phyloP scores from a whole-genome alignment of 441 rosid species.

The Syzygium malaccense region DNA sequence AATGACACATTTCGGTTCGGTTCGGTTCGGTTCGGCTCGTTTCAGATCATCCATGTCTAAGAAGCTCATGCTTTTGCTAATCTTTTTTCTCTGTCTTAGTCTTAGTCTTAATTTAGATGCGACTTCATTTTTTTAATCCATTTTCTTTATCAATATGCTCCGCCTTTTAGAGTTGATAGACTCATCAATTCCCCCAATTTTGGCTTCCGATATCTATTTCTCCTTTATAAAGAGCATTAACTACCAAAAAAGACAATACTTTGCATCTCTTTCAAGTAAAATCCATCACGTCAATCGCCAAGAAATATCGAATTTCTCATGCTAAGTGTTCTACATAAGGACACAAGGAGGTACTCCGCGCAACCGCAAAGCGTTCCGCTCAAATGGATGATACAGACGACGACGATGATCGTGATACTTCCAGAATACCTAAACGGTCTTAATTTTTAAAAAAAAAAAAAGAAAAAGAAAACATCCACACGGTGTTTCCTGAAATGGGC shows the following conservation, averaged over 20 bases:
- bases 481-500: neutral
- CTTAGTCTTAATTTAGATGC: neutral
- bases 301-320: neutral
- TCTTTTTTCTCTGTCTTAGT: neutral
- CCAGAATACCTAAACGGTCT: too few species aligned
- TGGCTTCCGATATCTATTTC: neutral
- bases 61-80: neutral
- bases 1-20: too few species aligned
- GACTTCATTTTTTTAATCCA: neutral
- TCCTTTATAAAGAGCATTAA: neutral
- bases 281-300: neutral
- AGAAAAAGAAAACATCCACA: accelerated
- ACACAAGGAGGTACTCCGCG: neutral
- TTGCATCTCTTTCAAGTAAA: neutral
- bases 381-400: neutral
- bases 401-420: neutral
- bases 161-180: neutral
- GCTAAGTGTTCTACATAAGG: neutral
- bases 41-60: neutral
- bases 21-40: too few species aligned
- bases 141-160: neutral
- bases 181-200: neutral
- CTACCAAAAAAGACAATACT: neutral
- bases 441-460: accelerated
- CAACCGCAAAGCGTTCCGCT: neutral